These are phyloP conservation scores for Dryas integrifolia DNA, from an alignment of 331 rosid species.

Conservation along the genomic window DNA sequence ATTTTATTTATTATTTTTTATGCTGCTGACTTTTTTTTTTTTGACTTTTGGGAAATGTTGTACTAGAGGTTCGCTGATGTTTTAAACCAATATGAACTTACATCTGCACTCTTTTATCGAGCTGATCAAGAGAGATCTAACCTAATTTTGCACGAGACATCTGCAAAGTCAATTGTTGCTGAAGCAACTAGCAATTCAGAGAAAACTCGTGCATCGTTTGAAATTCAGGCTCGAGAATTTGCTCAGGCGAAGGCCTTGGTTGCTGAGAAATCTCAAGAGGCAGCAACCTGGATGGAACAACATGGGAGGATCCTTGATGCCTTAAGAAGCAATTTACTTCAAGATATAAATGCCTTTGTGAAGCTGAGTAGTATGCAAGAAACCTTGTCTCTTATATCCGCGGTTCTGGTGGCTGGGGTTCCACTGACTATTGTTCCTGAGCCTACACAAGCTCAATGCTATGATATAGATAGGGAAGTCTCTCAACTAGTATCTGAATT, in stretches of 20 bases:
- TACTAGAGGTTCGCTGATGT: constrained; percentile 76
- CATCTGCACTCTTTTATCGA: constrained; percentile 61
- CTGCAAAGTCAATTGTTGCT: constrained; percentile 80
- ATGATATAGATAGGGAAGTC: constrained; percentile 87
- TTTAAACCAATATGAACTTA: constrained; percentile 66
- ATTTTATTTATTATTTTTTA: constrained; percentile 5
- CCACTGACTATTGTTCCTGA: constrained; percentile 96
- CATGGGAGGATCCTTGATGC: constrained; percentile 91
- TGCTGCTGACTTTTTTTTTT: constrained; percentile 17
- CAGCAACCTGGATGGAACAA: constrained; percentile 86
- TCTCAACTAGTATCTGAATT: constrained; percentile 68
- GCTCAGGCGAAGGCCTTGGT: constrained; percentile 71
- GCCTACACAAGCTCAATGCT: constrained; percentile 93
- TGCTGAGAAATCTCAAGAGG: constrained; percentile 92
- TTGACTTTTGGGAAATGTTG: constrained; percentile 36
- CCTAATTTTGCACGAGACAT: constrained; percentile 66
- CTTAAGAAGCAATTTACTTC: constrained; percentile 66
- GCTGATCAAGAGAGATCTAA: constrained; percentile 88
- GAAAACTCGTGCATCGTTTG: constrained; percentile 66
- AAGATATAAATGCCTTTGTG: constrained; percentile 48
- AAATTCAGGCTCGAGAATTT: constrained; percentile 83
- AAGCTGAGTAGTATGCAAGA: constrained; percentile 57
- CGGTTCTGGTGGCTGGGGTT: constrained; percentile 81
- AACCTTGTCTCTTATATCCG: constrained; percentile 80
- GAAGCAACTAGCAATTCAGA: constrained; percentile 75